Conservation (phyloP, 176 grass and related monocot genomes). For the Stipa capillata region DNA sequence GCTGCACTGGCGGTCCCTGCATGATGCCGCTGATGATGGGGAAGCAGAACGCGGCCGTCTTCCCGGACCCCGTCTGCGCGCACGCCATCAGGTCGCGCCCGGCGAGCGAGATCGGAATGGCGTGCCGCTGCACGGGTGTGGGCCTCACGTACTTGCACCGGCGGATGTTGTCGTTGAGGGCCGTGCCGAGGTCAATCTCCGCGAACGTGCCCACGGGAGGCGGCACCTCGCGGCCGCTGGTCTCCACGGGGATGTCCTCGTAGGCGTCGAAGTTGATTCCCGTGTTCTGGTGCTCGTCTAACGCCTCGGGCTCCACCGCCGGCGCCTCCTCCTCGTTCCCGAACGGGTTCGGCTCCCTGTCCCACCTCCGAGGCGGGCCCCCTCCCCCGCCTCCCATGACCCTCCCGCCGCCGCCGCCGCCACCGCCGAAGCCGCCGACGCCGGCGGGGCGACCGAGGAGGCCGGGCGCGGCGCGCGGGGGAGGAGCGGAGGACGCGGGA, state of each 20-base stretch:
- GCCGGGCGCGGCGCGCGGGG: not conserved
- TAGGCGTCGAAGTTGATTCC: constrained; percentile 97
- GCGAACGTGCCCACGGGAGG: constrained; percentile 60
- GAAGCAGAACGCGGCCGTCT: constrained; percentile 95
- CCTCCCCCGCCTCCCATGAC: not conserved
- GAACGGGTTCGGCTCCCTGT: constrained; percentile 78
- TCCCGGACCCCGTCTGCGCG: constrained; percentile 86
- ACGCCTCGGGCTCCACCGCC: not conserved
- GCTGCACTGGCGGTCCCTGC: constrained; percentile 21
- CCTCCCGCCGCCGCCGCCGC: not conserved
- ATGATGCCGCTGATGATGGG: constrained; percentile 92
- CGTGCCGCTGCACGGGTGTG: constrained; percentile 88
- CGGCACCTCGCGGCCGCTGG: constrained; percentile 70
- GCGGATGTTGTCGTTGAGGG: constrained; percentile 81
- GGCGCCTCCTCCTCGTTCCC: constrained; percentile 16
- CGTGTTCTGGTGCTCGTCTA: constrained; percentile 60
- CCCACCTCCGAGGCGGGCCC: constrained; percentile 27
- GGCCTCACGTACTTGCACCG: constrained; percentile 86
- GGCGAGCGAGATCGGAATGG: constrained; percentile 64
- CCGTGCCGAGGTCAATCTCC: constrained; percentile 77
- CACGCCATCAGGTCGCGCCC: constrained; percentile 94
- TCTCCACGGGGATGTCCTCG: constrained; percentile 89
- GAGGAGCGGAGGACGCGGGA: not conserved
- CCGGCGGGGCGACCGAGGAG: constrained; percentile 6
- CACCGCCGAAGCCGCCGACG: not conserved